A percentile compares a stretch with the other conserved stretches of the same genome.
Conservation (phyloP, 495 filamentous ascomycete species). For the Penicillium herquei region DNA sequence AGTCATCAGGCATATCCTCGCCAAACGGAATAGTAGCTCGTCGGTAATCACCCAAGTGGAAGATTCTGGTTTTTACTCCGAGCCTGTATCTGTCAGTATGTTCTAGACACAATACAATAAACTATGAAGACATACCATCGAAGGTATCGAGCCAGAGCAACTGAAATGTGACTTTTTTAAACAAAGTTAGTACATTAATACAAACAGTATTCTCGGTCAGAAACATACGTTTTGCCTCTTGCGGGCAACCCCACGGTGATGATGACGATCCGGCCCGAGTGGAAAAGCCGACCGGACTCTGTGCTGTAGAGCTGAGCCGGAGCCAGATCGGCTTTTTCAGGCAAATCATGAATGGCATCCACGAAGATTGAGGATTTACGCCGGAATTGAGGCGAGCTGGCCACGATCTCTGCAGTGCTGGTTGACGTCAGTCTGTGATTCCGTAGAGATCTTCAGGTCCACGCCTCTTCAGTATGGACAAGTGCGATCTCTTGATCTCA, state of each 20-base stretch:
- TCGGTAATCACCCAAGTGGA: conserved; percentile 96
- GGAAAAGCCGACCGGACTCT: conserved; percentile 93
- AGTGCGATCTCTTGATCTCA: too few species aligned
- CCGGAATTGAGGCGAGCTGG: conserved; percentile 77
- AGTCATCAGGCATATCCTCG: conserved; percentile 90
- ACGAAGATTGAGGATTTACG: conserved; percentile 92
- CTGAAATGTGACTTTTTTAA: conserved; percentile 76
- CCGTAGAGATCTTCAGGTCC: not conserved
- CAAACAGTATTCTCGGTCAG: not conserved
- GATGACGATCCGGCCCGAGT: conserved; percentile 95
- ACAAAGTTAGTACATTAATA: conserved; percentile 7
- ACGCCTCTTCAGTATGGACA: too few species aligned
- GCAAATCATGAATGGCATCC: conserved; percentile 95
- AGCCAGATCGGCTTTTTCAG: conserved; percentile 79
- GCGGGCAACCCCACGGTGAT: conserved; percentile 95
- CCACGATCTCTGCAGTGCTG: conserved; percentile 77
- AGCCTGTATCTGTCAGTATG: conserved; percentile 57
- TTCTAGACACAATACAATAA: not conserved
- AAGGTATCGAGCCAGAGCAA: conserved; percentile 91
- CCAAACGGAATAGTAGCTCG: conserved; percentile 83
- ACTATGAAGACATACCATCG: conserved; percentile 64
- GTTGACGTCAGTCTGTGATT: conserved; percentile 24
- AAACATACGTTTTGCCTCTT: conserved; percentile 86
- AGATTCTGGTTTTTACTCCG: conserved; percentile 95
- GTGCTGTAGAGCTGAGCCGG: conserved; percentile 98